A percentile compares a stretch with the other conserved stretches of the same genome.
phyloP scores from a whole-genome alignment of 1,284 basidiomycete species.

The Cryptococcus jaspeensis region DNA sequence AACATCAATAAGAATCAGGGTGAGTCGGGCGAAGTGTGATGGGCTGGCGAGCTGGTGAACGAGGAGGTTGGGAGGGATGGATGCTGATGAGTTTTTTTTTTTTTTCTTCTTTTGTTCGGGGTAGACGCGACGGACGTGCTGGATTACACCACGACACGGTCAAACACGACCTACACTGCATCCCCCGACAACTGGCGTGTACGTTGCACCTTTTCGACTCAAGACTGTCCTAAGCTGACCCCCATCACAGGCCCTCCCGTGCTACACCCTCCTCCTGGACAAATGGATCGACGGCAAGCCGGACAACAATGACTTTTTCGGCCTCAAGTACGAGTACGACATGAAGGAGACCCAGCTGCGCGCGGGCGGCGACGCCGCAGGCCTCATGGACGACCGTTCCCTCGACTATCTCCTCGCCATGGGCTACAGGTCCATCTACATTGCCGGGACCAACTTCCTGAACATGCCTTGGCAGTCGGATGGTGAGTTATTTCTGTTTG shows the following conservation, averaged over 20 bases:
- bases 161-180: conserved; percentile 66
- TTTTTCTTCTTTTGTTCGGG: background rate
- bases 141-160: conserved; percentile 65
- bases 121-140: conserved; percentile 63
- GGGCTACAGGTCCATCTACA: conserved; percentile 78
- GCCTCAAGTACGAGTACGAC: conserved; percentile 74
- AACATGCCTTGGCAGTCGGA: conserved; percentile 96
- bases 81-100: too few relatives aligned
- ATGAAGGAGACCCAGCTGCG: conserved; percentile 82
- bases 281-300: conserved; percentile 91
- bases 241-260: conserved; percentile 58
- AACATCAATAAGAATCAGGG: conserved; percentile 79
- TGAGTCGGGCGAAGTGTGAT: conserved; percentile 26
- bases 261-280: conserved; percentile 82
- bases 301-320: conserved; percentile 82
- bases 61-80: too few relatives aligned
- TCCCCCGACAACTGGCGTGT: conserved; percentile 83
- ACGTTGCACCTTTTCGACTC: too few relatives aligned
- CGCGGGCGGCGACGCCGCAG: conserved; percentile 79
- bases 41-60: background rate
- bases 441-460: conserved; percentile 84
- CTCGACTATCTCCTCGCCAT: conserved; percentile 86
- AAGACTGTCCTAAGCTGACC: conserved; percentile 3
- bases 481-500: conserved; percentile 72
- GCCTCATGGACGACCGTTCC: conserved; percentile 60